Percentiles rank a stretch among this genome's conserved stretches.
These are phyloP conservation scores for Carex kokanica DNA, from an alignment of 176 grass and related monocot genomes.

Conservation along the genomic window DNA sequence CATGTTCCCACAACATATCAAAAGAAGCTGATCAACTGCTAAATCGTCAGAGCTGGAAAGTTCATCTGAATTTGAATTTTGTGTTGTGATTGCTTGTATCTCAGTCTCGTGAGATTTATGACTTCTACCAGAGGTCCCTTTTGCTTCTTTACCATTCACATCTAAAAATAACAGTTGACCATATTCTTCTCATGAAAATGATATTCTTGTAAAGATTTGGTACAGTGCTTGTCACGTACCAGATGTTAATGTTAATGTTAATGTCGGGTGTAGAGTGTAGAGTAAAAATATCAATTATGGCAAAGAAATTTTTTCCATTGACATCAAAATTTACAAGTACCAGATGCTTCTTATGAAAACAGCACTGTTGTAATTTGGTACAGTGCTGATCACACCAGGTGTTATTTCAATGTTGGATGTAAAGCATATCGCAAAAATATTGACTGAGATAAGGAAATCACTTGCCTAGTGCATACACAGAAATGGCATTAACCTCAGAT, in stretches of 20 bases:
- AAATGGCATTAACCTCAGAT: slow-evolving; percentile 46
- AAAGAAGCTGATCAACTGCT: slow-evolving; percentile 52
- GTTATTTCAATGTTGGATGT: background rate
- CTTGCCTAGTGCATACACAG: slow-evolving; percentile 93
- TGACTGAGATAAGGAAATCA: slow-evolving; percentile 32
- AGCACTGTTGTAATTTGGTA: background rate
- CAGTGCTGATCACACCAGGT: background rate
- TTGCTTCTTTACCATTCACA: slow-evolving; percentile 19
- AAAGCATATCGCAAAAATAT: slow-evolving; percentile 11
- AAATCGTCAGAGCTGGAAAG: slow-evolving; percentile 25
- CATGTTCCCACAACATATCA: slow-evolving; percentile 68
- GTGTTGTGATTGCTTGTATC: slow-evolving; percentile 36
- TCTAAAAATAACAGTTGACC: slow-evolving; percentile 23
- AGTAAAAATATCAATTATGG: background rate
- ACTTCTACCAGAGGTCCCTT: background rate
- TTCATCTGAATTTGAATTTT: slow-evolving; percentile 31
- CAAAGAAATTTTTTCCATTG: background rate
- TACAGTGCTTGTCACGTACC: background rate
- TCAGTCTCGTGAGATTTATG: slow-evolving; percentile 27
- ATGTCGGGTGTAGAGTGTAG: background rate
- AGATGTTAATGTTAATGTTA: background rate
- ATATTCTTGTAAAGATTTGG: slow-evolving; percentile 10
- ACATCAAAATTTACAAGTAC: slow-evolving; percentile 1
- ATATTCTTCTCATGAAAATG: slow-evolving; percentile 18
- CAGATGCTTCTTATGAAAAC: slow-evolving; percentile 24